Base-by-base conservation (phyloP, 371 early-diverging fungal genomes). In the Batkoa obscura region DNA sequence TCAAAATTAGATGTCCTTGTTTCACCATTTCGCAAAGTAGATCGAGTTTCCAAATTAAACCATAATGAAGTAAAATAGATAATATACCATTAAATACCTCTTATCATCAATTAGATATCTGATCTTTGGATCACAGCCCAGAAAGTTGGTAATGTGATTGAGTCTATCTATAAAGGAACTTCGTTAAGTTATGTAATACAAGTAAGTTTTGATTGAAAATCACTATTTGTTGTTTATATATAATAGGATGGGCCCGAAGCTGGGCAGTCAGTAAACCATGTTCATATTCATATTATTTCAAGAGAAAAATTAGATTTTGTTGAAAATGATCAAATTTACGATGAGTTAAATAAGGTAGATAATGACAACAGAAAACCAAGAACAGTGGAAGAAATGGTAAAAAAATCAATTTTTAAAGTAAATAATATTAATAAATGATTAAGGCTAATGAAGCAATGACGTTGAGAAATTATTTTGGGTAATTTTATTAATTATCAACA, bases 251-350 rank as follows among this genome's bases (percentile, higher is more conserved):
- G 91, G 0, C 72, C 75, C 2, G 65, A 68, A 47, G 93, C 98
- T 3, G 95, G 98, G 1, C 98, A 97, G 65, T 80, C 93, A 9
- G 94, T 80, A 0, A 74, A 82, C 2, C 98, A 97, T 69, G 88
- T 89, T 34, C 98, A 97, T 62, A 72, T 93, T 58, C 98, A 97
- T 69, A 63, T 97, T 36, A 81, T 97, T 54, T 94, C 97, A 31
- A 76, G 94, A 32, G 72, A 66, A 30, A 62, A 62, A 23, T 83
- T 83, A n/a, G 94, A 96, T 61, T 92, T 73, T 70, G 69, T 67
- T 4, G 72, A 84, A 58, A 94, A 91, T 59, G 92, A 94, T 62
- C 87, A 89, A 53, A 80, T 92, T 39, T 92, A 92, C 60, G 68
- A 72, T 17, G 88, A 78, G 35, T 72, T 91, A 37, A 73, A 86